Percentiles rank a stretch among this genome's conserved stretches.
These are phyloP conservation scores for Paramecium sexaurelia DNA, from an alignment of 73 alveolate genomes.

Conservation along the genomic window DNA sequence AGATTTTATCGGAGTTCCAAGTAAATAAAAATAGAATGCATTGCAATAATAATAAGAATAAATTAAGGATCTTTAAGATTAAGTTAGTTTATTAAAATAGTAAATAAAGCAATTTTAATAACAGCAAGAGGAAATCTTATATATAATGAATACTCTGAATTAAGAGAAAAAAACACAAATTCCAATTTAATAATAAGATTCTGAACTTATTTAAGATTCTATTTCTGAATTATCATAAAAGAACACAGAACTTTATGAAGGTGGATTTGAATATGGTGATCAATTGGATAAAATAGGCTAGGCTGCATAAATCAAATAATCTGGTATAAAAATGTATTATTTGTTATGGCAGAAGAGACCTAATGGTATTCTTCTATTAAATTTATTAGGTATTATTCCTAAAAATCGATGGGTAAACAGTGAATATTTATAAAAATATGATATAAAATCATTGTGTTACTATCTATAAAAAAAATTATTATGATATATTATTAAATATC, in stretches of 20 bases:
- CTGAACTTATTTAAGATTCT: neutral
- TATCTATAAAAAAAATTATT: neutral
- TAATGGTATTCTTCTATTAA: neutral
- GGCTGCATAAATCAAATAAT: neutral
- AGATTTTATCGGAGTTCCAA: neutral
- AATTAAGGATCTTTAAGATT: neutral
- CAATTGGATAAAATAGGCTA: neutral
- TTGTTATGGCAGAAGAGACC: neutral
- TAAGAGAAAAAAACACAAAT: neutral
- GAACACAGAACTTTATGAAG: neutral
- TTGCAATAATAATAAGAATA: neutral
- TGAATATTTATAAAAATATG: neutral
- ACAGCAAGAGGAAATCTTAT: neutral
- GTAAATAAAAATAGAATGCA: neutral
- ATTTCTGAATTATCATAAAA: neutral
- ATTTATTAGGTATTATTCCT: neutral
- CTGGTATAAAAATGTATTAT: neutral
- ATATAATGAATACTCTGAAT: neutral
- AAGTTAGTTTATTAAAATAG: neutral
- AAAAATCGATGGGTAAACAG: conserved; percentile 24
- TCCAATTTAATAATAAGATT: neutral
- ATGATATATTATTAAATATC: neutral
- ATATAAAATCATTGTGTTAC: neutral
- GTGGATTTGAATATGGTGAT: neutral
- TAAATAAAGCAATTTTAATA: neutral